A percentile compares a stretch with the other conserved stretches of the same genome.
These are phyloP conservation scores for Herpotrichia juniperi DNA, from an alignment of 2,329 filamentous ascomycete genomes.

Conservation along the genomic window DNA sequence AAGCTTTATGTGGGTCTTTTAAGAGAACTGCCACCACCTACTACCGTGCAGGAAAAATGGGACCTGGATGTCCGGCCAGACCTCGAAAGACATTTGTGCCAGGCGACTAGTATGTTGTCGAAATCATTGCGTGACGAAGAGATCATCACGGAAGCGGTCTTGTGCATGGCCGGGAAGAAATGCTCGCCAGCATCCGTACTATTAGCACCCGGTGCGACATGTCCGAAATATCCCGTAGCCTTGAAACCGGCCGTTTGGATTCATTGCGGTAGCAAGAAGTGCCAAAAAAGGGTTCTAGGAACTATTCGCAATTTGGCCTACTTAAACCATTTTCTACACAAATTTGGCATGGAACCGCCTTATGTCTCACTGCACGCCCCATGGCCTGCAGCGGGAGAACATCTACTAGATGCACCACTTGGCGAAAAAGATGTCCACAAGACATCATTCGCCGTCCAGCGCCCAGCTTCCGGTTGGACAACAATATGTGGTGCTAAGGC, in stretches of 20 bases:
- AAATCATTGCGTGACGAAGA: conserved; percentile 5
- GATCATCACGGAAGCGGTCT: conserved; percentile 8
- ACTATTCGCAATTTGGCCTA: conserved; percentile 4
- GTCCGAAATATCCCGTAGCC: conserved; percentile 5
- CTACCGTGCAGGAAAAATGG: conserved; percentile 4
- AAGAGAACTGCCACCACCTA: conserved; percentile 10
- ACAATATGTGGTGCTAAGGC: not conserved
- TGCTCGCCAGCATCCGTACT: not conserved
- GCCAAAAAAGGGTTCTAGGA: conserved; percentile 4
- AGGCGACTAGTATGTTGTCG: conserved; percentile 5
- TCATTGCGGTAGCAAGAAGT: conserved; percentile 11
- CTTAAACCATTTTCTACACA: conserved; percentile 4
- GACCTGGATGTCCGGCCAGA: conserved; percentile 3
- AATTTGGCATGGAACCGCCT: not conserved
- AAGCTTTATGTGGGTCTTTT: conserved; percentile 9
- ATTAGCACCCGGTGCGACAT: not conserved
- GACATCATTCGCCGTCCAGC: not conserved
- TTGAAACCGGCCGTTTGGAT: conserved; percentile 16
- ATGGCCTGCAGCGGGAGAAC: conserved; percentile 1
- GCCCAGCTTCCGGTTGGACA: not conserved
- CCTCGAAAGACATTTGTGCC: conserved; percentile 7
- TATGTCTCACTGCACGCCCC: conserved; percentile 8
- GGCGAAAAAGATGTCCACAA: not conserved
- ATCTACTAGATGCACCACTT: not conserved
- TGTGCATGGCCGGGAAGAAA: conserved; percentile 15